A percentile compares a stretch with the other conserved stretches of the same genome.
Evolutionary conservation across 352 stramenopile species (phyloP).

Genomic region (Globisporangium radiosum): DNA sequence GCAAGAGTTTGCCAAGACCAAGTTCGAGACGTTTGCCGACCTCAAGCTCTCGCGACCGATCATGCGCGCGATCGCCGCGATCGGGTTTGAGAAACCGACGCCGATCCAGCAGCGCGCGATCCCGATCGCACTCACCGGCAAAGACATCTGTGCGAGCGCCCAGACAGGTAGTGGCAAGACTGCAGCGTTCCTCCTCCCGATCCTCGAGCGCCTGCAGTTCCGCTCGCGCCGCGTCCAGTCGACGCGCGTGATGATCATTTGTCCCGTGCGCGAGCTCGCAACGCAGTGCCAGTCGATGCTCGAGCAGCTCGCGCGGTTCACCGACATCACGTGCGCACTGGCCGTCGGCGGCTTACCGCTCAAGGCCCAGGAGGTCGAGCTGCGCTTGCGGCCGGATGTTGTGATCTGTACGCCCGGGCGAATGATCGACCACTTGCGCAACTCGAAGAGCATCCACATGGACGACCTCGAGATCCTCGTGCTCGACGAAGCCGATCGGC

Average conservation of each 20-base stretch:
- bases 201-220: slow-evolving; percentile 96
- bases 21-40: slow-evolving; percentile 93
- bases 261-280: slow-evolving; percentile 96
- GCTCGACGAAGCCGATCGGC: slow-evolving; percentile 90
- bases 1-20: slow-evolving; percentile 71
- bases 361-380: slow-evolving; percentile 92
- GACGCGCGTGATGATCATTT: slow-evolving; percentile 95
- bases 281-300: slow-evolving; percentile 96
- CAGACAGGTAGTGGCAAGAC: slow-evolving; percentile 98
- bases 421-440: slow-evolving; percentile 97
- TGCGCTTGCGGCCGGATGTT: slow-evolving; percentile 93
- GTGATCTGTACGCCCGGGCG: slow-evolving; percentile 97
- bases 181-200: slow-evolving; percentile 96
- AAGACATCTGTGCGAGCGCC: slow-evolving; percentile 97
- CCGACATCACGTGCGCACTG: slow-evolving; percentile 89
- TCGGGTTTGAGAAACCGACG: slow-evolving; percentile 96
- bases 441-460: slow-evolving; percentile 95
- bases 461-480: slow-evolving; percentile 98
- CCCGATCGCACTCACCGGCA: slow-evolving; percentile 90
- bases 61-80: slow-evolving; percentile 92
- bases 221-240: slow-evolving; percentile 77
- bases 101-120: slow-evolving; percentile 93
- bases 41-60: slow-evolving; percentile 96
- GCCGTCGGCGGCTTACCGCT: slow-evolving; percentile 92
- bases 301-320: slow-evolving; percentile 93